Percentiles rank a stretch among this genome's conserved stretches.
Evolutionary conservation across 345 rosid genomes (phyloP).

Genomic region (Gossypium stocksii): DNA sequence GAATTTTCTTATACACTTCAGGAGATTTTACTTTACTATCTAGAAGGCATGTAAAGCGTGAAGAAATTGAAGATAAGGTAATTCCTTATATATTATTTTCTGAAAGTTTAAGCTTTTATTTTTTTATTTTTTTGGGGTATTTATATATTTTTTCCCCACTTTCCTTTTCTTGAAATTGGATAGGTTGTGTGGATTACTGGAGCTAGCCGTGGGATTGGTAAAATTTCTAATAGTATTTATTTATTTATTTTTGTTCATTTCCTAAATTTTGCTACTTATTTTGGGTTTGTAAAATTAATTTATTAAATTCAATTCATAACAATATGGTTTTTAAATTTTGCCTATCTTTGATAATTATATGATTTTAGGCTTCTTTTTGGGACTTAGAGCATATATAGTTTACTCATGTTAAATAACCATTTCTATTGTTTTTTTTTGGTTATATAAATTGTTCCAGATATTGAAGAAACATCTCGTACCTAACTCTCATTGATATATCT

Average conservation of each 20-base stretch:
- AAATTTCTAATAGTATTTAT: neutral
- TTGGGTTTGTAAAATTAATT: constrained; percentile 6
- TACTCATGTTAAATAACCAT: neutral
- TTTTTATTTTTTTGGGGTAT: neutral
- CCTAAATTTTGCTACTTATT: neutral
- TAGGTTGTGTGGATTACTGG: constrained; percentile 97
- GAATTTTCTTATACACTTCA: constrained; percentile 18
- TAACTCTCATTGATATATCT: neutral
- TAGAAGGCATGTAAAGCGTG: constrained; percentile 62
- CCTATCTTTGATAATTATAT: neutral
- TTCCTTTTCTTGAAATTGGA: neutral
- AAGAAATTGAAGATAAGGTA: constrained; percentile 81
- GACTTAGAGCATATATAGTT: neutral
- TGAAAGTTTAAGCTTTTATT: neutral
- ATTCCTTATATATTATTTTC: neutral
- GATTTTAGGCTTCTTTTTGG: neutral
- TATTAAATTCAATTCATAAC: neutral
- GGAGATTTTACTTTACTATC: constrained; percentile 75
- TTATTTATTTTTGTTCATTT: neutral
- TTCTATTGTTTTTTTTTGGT: neutral
- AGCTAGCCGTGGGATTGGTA: constrained; percentile 96
- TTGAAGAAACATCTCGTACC: neutral
- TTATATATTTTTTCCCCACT: constrained; percentile 8
- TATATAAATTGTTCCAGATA: neutral
- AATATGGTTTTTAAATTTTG: neutral